Evolutionary conservation across 139 green algal genomes (phyloP).

Genomic region (Gonium pectorale): DNA sequence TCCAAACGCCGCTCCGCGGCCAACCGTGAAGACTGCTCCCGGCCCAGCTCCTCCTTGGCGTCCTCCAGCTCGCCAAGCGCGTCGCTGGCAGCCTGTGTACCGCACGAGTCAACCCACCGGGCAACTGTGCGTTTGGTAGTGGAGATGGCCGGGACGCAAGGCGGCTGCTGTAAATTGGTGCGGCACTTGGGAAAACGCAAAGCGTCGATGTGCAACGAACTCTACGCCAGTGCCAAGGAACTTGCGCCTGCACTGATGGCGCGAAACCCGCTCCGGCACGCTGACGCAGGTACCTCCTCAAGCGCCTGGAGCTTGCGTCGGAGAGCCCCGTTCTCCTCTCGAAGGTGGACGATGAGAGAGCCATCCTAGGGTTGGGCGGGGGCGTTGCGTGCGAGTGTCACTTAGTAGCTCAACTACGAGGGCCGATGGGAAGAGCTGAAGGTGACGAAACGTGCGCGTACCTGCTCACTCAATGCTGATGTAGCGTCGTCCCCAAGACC

Average conservation of each 20-base stretch:
- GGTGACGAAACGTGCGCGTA: background rate
- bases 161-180: too few species aligned
- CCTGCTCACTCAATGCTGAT: background rate
- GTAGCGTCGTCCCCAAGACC: background rate
- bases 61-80: conserved; percentile 51
- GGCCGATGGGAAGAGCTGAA: background rate
- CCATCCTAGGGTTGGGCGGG: background rate
- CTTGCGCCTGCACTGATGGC: too few species aligned
- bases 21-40: conserved; percentile 5
- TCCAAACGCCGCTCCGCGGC: conserved; percentile 17
- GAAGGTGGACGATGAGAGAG: background rate
- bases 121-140: too few species aligned
- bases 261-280: too few species aligned
- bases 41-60: conserved; percentile 24
- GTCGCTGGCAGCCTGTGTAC: conserved; percentile 20
- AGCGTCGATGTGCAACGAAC: too few species aligned
- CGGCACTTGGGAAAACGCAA: too few species aligned
- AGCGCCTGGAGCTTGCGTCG: background rate
- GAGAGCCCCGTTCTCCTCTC: conserved; percentile 1
- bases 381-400: too few species aligned
- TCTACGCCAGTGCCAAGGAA: too few species aligned
- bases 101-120: too few species aligned
- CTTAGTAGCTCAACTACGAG: background rate
- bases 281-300: conserved; percentile 43
- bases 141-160: too few species aligned